Conservation (phyloP, 2,329 filamentous ascomycete genomes). For the Sclerotinia borealis region DNA sequence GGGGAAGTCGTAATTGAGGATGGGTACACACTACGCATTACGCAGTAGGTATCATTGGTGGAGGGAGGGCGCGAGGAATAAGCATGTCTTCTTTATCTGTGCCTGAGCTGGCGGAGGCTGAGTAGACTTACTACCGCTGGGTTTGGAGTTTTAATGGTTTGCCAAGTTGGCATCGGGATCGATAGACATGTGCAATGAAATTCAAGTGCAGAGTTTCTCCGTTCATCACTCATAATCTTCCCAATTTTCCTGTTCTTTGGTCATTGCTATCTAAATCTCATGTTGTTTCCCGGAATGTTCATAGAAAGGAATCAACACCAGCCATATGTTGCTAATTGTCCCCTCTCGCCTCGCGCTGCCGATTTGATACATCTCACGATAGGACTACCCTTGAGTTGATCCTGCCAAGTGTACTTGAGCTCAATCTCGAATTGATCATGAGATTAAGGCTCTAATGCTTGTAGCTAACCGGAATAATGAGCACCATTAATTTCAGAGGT, state of each 20-base stretch:
- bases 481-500: no score
- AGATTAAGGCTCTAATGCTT: not conserved
- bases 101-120: not conserved
- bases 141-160: not conserved
- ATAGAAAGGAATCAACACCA: not conserved
- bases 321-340: no score
- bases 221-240: not conserved
- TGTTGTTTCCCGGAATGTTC: not conserved
- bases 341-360: no score
- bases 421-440: not conserved
- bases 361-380: not conserved
- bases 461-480: no score
- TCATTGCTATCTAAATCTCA: no score
- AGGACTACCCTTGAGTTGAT: not conserved
- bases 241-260: not conserved
- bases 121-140: not conserved
- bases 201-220: not conserved
- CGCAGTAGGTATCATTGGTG: not conserved
- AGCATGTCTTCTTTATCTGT: not conserved
- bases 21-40: not conserved
- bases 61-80: no score
- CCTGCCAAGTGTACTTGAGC: not conserved
- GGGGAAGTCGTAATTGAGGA: conserved; percentile 36
- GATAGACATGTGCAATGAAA: not conserved
- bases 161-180: not conserved